phyloP scores from a whole-genome alignment of 768 basidiomycete genomes.

The Exsudoporus frostii region DNA sequence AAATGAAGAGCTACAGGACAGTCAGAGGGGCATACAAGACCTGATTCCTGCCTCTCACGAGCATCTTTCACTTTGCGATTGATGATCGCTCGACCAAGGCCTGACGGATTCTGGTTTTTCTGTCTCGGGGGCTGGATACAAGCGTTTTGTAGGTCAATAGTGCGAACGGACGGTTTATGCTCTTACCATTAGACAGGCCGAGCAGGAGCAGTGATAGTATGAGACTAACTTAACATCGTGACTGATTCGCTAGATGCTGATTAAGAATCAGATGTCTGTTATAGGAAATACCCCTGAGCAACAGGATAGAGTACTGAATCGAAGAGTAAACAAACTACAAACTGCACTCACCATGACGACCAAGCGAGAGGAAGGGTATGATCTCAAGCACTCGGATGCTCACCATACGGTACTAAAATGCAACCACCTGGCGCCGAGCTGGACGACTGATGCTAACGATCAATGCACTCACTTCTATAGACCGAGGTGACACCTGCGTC shows the following conservation, averaged over 20 bases:
- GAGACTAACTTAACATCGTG: neutral
- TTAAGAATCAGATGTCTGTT: slow-evolving; percentile 11
- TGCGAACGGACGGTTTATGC: neutral
- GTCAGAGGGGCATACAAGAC: slow-evolving; percentile 49
- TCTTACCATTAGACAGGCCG: slow-evolving; percentile 15
- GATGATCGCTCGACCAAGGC: slow-evolving; percentile 93
- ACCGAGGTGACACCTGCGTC: neutral
- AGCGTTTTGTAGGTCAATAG: neutral
- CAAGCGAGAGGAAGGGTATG: neutral
- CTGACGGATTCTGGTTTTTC: slow-evolving; percentile 67
- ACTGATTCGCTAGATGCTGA: slow-evolving; percentile 14
- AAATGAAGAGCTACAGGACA: neutral
- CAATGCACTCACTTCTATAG: neutral
- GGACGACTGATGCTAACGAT: neutral
- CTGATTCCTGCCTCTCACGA: slow-evolving; percentile 40
- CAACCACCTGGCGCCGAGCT: no score
- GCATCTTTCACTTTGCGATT: slow-evolving; percentile 65
- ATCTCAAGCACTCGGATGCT: neutral
- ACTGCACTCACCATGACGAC: neutral
- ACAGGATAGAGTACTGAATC: no score
- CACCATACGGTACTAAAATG: neutral
- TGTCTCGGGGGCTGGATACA: slow-evolving; percentile 50
- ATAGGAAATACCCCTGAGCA: slow-evolving; percentile 10
- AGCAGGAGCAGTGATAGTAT: neutral
- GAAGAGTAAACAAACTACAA: no score